Base-by-base conservation (phyloP, 2,329 filamentous ascomycete genomes). In the Cadophora luteo-olivacea region DNA sequence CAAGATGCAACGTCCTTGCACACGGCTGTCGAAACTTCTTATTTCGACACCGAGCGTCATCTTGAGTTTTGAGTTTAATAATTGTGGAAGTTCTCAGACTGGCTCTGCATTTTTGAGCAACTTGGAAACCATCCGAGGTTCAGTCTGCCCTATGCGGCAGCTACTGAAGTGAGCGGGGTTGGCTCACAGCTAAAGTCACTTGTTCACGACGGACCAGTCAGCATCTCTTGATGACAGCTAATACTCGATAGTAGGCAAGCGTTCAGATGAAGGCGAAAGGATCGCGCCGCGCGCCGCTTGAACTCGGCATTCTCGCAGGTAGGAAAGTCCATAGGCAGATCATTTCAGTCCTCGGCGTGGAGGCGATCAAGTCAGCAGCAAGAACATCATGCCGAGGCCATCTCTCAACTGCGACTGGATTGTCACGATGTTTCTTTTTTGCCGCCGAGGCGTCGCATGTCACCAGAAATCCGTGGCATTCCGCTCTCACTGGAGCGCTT, bases 381-480 rank as follows among this genome's bases (percentile, higher is more conserved):
- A 16, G 8, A 19, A 22, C 7, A 22, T 45, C 14, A 45, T 60
- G 36, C 57, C 33, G 55, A 60, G 57, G 33, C 36, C 36, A 25
- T 32, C 19, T 12, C 45, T 45, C 36, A 12, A 38, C 57, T 16
- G 12, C 33, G 33, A 60, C 57, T 60, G 33, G 33, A 19, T 45
- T 29, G 5, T 41, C 57, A 60, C 32, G 22, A 60, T 41, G 11
- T 45, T 41, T 45, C 9, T 24, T 41, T 45, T 45, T 41, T 41
- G 22, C 57, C 57, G 33, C 57, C 36, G 57, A 60, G 57, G 57
- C 57, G 57, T 62, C 41, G 60, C 24, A 19, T 22, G 25, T 49
- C 60, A 62, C 60, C 41, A 41, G 25, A 49, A n/a, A 22, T n/a
- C 4, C 38, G 16, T 45, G 38, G 29, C 24, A 48, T 4, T 19